Base-by-base conservation (phyloP, 441 rosid species). In the Syzygium malaccense region DNA sequence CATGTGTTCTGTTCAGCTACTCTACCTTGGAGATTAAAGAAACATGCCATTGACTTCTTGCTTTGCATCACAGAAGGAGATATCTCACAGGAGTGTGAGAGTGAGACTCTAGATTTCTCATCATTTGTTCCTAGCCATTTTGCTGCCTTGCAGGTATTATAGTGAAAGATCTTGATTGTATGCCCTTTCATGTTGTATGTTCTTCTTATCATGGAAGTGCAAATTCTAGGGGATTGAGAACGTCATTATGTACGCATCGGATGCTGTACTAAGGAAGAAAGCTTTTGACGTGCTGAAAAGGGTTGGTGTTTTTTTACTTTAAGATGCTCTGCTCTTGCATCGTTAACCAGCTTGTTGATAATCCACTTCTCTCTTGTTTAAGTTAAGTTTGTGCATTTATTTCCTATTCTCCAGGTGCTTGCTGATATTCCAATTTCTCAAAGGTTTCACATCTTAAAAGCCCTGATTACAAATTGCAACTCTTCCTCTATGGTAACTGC, bases 401-500 rank as follows among this genome's bases (percentile, higher is more conserved):
- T 53, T 86, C 23, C 19, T 49, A 41, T 13, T 62, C 45, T 15
- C 78, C 93, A 97, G 99, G 94, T 96, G 89, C 89, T 96, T 64
- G 95, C 95, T 91, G 98, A 97, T 91, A 90, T 92, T 91, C 98
- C 99, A 89, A 87, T 87, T 90, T 86, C 95, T 89, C 92, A 92
- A 91, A 95, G 94, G 91, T 89, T 89, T 85, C 93, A 96, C 89
- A 87, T 97, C 88, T 87, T 97, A 78, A 92, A 92, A 90, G 95
- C 96, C 84, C 88, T 95, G 91, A 91, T 98, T 88, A 90, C 88
- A 64, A 93, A 93, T 71, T 92, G 92, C 55, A 91, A 92, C 87
- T 96, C 98, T 87, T 91, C 99, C 85, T 93, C 99, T 55, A 95
- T 98, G 99, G 99, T 98, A 94, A 92, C 91, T 88, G 79, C 86